phyloP scores from a whole-genome alignment of 306 rosid genomes.

The Rosa chinensis region DNA sequence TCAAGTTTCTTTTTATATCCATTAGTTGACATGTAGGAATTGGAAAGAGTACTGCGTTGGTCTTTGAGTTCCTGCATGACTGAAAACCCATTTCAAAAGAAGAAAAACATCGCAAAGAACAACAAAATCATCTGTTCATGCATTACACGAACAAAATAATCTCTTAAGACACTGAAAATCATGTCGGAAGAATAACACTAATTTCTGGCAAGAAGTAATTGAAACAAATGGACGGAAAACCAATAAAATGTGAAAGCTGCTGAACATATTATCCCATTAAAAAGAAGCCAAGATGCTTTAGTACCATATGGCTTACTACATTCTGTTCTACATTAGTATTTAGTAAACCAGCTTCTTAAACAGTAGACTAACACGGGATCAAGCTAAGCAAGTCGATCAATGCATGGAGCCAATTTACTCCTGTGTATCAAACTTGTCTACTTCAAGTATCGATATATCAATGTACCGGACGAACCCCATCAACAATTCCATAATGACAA shows the following conservation, averaged over 20 bases:
- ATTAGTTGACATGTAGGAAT: constrained; percentile 29
- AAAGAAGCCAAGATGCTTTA: not conserved
- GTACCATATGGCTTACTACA: not conserved
- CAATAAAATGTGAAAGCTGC: not conserved
- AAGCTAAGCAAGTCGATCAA: too few species aligned
- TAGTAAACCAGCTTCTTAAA: not conserved
- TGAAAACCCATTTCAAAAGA: constrained; percentile 40
- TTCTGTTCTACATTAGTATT: not conserved
- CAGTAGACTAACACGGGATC: not conserved
- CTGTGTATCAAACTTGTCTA: not conserved
- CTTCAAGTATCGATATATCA: not conserved
- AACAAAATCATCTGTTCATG: not conserved
- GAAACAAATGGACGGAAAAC: not conserved
- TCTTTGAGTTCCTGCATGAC: constrained; percentile 49
- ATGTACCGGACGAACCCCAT: not conserved
- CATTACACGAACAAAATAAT: not conserved
- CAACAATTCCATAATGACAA: not conserved
- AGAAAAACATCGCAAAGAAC: not conserved
- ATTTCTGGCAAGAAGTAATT: not conserved
- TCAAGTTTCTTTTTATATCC: constrained; percentile 43
- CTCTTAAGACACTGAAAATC: not conserved
- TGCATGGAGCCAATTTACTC: not conserved
- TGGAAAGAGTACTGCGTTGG: constrained; percentile 22
- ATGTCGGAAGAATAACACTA: not conserved
- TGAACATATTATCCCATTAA: not conserved